These are phyloP conservation scores for Moringa oleifera DNA, from an alignment of 345 rosid genomes.

Conservation along the genomic window DNA sequence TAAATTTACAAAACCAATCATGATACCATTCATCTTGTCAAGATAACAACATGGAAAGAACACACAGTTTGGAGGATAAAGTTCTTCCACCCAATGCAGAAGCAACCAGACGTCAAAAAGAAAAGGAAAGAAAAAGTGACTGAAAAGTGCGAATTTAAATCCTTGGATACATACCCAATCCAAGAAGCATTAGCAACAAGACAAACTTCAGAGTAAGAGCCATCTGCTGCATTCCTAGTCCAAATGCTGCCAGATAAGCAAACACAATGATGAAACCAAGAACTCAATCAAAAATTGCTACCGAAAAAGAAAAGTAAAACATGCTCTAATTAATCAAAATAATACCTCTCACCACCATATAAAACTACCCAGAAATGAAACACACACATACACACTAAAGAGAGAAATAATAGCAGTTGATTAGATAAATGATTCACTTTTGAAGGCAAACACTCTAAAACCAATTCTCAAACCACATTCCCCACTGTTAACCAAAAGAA, in stretches of 20 bases:
- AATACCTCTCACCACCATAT: not conserved
- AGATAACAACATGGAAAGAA: no score
- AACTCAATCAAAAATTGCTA: not conserved
- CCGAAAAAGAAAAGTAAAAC: not conserved
- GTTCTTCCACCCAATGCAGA: no score
- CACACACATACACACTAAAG: no score
- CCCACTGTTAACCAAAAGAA: no score
- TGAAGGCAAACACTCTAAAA: no score
- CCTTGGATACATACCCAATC: constrained; percentile 36
- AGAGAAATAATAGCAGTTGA: no score
- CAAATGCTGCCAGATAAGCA: constrained; percentile 24
- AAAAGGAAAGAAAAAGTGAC: no score
- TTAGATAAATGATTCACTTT: no score
- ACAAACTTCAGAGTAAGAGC: constrained; percentile 40
- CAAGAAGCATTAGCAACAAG: constrained; percentile 35
- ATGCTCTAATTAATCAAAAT: not conserved
- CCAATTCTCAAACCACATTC: no score
- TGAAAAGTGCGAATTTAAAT: not conserved
- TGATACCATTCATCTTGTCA: not conserved
- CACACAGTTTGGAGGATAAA: not conserved
- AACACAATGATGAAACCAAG: not conserved
- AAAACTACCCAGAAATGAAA: no score
- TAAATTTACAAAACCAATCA: not conserved
- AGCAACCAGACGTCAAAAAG: not conserved
- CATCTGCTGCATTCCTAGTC: constrained; percentile 36